A percentile compares a stretch with the other conserved stretches of the same genome.
These are phyloP conservation scores for Flaveria floridana DNA, from an alignment of 140 eudicot genomes.

Conservation along the genomic window DNA sequence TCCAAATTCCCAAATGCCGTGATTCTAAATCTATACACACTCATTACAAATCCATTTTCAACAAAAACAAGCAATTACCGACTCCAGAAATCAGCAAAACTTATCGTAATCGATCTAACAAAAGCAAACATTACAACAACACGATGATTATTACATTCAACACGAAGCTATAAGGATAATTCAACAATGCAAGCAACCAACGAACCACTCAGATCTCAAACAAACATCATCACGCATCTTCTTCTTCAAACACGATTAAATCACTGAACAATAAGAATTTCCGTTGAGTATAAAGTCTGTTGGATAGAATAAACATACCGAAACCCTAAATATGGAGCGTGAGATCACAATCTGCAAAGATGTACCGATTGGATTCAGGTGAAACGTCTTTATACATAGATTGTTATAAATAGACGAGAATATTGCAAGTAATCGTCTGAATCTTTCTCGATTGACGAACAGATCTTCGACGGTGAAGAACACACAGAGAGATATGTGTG, in stretches of 20 bases:
- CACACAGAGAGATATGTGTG: constrained; percentile 15
- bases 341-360: constrained; percentile 38
- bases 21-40: background rate
- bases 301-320: constrained; percentile 26
- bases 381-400: constrained; percentile 32
- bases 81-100: constrained; percentile 3
- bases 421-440: constrained; percentile 14
- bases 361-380: constrained; percentile 30
- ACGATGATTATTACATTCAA: background rate
- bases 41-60: background rate
- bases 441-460: constrained; percentile 38
- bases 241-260: constrained; percentile 1
- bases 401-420: constrained; percentile 6
- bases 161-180: background rate
- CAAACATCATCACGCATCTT: constrained; percentile 24
- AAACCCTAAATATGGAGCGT: constrained; percentile 36
- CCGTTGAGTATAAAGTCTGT: background rate
- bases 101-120: background rate
- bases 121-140: background rate
- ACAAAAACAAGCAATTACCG: constrained; percentile 5
- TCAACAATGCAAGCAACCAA: constrained; percentile 31
- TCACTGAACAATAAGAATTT: constrained; percentile 17
- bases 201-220: constrained; percentile 43
- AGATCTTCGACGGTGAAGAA: constrained; percentile 29
- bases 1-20: constrained; percentile 14